phyloP scores from a whole-genome alignment of 202 grass and related monocot species.

The Panicum hallii region DNA sequence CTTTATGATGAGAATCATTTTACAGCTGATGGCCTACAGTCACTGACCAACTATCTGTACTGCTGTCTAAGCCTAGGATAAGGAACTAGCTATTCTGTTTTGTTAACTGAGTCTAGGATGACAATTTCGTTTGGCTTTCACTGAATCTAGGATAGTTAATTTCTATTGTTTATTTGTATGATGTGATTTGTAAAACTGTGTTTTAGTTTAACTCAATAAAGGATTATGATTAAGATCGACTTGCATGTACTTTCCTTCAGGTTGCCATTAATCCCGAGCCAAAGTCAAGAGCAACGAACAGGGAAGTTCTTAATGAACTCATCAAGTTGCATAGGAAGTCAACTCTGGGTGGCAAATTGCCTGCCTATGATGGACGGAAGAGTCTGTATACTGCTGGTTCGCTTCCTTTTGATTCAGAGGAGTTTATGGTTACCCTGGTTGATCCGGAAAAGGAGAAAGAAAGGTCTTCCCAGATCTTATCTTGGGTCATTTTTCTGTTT shows the following conservation, averaged over 20 bases:
- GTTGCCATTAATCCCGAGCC: slow-evolving; percentile 59
- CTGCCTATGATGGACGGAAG: slow-evolving; percentile 73
- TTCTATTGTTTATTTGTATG: background rate
- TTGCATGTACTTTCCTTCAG: slow-evolving; percentile 27
- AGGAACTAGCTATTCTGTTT: background rate
- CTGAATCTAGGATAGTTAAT: background rate
- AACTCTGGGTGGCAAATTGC: slow-evolving; percentile 42
- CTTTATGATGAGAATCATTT: too few species aligned
- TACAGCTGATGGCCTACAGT: too few species aligned
- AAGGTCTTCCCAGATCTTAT: slow-evolving; percentile 19
- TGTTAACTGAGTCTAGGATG: too few species aligned
- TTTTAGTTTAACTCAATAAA: background rate
- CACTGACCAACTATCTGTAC: too few species aligned
- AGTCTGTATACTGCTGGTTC: slow-evolving; percentile 63
- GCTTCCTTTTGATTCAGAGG: slow-evolving; percentile 63
- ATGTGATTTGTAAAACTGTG: background rate
- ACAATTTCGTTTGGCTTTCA: background rate
- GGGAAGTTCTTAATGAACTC: slow-evolving; percentile 51
- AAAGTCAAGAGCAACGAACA: slow-evolving; percentile 50
- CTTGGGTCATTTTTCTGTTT: background rate
- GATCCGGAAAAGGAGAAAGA: slow-evolving; percentile 48
- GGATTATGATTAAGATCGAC: background rate
- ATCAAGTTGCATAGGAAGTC: slow-evolving; percentile 51
- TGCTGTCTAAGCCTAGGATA: too few species aligned
- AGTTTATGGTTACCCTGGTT: slow-evolving; percentile 52